phyloP scores from a whole-genome alignment of 1,139 yeast genomes.

The Debaryomyces sp. region DNA sequence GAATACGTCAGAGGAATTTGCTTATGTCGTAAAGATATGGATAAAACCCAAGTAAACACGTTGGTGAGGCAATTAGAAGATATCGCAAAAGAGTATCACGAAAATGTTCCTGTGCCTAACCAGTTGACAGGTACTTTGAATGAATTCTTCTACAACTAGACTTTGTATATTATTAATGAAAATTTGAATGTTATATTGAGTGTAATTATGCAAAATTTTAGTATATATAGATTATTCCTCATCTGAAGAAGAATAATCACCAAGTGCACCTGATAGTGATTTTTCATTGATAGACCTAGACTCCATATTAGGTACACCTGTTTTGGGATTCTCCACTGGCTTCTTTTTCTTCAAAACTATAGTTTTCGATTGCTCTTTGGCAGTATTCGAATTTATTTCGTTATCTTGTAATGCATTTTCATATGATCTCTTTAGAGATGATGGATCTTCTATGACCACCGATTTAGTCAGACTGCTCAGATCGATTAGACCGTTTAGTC shows the following conservation, averaged over 20 bases:
- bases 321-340: background rate
- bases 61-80: conserved; percentile 33
- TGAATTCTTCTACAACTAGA: conserved; percentile 29
- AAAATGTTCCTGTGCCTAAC: conserved; percentile 37
- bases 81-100: conserved; percentile 37
- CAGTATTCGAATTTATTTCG: background rate
- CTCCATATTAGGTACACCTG: too few relatives aligned
- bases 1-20: conserved; percentile 62
- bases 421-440: background rate
- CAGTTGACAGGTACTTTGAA: conserved; percentile 37
- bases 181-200: background rate
- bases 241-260: conserved; percentile 11
- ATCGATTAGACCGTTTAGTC: background rate
- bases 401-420: background rate
- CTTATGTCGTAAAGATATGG: conserved; percentile 50
- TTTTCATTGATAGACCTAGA: background rate
- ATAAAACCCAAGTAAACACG: conserved; percentile 31
- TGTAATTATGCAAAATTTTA: background rate
- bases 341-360: conserved; percentile 4
- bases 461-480: background rate
- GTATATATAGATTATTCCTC: conserved; percentile 6
- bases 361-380: background rate
- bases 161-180: background rate
- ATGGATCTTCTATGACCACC: background rate
- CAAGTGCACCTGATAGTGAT: background rate